Percentiles rank a stretch among this genome's conserved stretches.
Evolutionary conservation across 2,329 filamentous ascomycete genomes (phyloP).

Genomic region (Akanthomyces dipterigenus): DNA sequence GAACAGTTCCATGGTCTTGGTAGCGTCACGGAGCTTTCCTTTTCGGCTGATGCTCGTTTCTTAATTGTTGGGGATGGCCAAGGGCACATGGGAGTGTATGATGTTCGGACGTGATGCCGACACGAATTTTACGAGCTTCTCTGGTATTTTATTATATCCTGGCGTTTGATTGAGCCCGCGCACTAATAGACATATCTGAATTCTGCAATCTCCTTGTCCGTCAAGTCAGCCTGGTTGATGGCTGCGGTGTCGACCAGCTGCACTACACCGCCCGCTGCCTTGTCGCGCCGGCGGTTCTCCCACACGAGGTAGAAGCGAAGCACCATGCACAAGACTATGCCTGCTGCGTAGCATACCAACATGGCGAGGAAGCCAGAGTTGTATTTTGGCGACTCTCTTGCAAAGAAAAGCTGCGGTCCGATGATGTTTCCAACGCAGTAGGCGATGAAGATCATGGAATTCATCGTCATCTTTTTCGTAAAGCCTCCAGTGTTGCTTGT

Average conservation of each 20-base stretch:
- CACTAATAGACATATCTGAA: constrained; percentile 44
- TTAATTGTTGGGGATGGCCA: constrained; percentile 29
- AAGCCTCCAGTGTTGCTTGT: constrained; percentile 52
- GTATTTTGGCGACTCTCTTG: constrained; percentile 52
- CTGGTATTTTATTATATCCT: constrained; percentile 1
- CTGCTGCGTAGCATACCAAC: constrained; percentile 50
- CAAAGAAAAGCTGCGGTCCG: constrained; percentile 54
- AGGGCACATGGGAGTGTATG: constrained; percentile 30
- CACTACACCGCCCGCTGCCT: background rate
- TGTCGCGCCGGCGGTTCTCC: constrained; percentile 49
- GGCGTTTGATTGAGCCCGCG: background rate
- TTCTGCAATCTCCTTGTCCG: constrained; percentile 47
- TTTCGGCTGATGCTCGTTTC: constrained; percentile 30
- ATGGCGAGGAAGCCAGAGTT: constrained; percentile 56
- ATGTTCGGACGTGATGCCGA: constrained; percentile 21
- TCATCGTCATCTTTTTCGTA: constrained; percentile 52
- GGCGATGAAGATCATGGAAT: constrained; percentile 51
- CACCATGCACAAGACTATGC: constrained; percentile 35
- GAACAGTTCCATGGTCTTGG: constrained; percentile 28
- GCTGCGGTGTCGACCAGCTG: constrained; percentile 2
- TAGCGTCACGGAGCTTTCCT: constrained; percentile 31
- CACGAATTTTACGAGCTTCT: background rate
- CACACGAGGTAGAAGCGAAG: constrained; percentile 43
- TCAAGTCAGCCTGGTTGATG: constrained; percentile 35
- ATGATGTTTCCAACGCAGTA: constrained; percentile 57